Conservation (phyloP, 2,329 filamentous ascomycete species). For the Pseudogymnoascus sp. region DNA sequence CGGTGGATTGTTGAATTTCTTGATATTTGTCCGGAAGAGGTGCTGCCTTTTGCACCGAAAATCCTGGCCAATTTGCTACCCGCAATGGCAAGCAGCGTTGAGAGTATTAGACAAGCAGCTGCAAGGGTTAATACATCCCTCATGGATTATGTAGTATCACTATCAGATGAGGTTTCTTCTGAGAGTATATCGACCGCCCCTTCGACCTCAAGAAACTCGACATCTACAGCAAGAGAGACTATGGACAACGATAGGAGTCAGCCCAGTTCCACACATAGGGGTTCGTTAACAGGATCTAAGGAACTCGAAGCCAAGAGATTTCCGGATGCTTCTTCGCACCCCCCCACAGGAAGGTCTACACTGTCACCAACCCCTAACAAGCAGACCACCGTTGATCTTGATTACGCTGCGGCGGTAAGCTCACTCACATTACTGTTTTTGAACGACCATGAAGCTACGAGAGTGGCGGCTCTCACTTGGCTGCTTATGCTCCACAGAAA, state of each 20-base stretch:
- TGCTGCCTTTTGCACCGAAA: constrained; percentile 87
- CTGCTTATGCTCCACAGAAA: constrained; percentile 96
- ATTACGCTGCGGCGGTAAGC: constrained; percentile 90
- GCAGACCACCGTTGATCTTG: constrained; percentile 62
- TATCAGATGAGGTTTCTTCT: constrained; percentile 58
- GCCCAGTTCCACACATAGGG: constrained; percentile 25
- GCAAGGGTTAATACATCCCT: constrained; percentile 82
- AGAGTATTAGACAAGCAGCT: constrained; percentile 81
- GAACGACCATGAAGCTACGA: constrained; percentile 92
- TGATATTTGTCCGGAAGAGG: constrained; percentile 94
- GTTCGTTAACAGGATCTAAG: constrained; percentile 37
- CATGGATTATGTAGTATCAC: constrained; percentile 88
- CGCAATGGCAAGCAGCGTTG: constrained; percentile 85
- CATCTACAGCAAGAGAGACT: constrained; percentile 31
- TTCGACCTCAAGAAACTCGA: constrained; percentile 35
- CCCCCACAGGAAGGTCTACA: constrained; percentile 24
- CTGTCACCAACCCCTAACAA: constrained; percentile 17
- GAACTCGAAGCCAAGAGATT: constrained; percentile 47
- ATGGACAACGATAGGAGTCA: constrained; percentile 26
- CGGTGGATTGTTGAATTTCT: constrained; percentile 96
- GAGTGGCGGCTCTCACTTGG: constrained; percentile 90
- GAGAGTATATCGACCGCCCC: constrained; percentile 33
- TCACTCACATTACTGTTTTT: constrained; percentile 88
- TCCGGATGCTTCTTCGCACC: constrained; percentile 44
- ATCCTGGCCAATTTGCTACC: constrained; percentile 87